Evolutionary conservation across 2,329 filamentous ascomycete species (phyloP), one percentile per base, ranked within the genome.

Genomic region (Fusarium nodosum): DNA sequence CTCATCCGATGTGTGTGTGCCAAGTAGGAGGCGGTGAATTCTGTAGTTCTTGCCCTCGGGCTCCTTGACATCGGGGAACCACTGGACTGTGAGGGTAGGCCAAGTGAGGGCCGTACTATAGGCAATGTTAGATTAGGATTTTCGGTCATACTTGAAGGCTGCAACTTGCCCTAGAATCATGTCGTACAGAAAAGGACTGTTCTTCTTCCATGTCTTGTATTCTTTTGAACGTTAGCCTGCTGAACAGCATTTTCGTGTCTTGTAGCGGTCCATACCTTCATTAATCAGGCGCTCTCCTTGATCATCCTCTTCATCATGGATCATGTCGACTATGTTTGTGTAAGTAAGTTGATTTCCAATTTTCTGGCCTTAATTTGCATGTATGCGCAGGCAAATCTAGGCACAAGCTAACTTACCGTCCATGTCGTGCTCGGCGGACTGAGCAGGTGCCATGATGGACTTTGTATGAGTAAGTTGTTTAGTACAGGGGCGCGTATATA

Each of bases 181-280:
- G 79, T 99, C 96, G 80, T 99, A 99, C 74, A 99, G 91, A 78
- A 98, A 98, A 5, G 96, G 94, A 71, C 93, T 93, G 82, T 99
- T 99, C 86, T 99, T 99, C 87, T 99, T 99, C 96, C 96, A 99
- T 72, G 95, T 97, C 81, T 99, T 99, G 88, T 99, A 99, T 80
- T 99, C 96, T 94, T 74, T 41, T 34, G 20, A 39, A 30, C 46
- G 47, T 77, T 54, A 76, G 68, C 48, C 36, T 55, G 44, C 26
- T 51, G n/a, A 31, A 28, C 31, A 52, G 28, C 8, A 30, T 33
- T 33, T 31, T 22, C n/a, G 18, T 34, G 39, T 44, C 13, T 41
- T 30, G 24, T 20, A 30, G 13, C 7, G 26, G 70, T 48, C 28
- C 71, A 52, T 83, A 91, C 91, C 92, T 84, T 99, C 96, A 74